phyloP scores from a whole-genome alignment of 148 eudicot genomes.

The Camellia sinensis region DNA sequence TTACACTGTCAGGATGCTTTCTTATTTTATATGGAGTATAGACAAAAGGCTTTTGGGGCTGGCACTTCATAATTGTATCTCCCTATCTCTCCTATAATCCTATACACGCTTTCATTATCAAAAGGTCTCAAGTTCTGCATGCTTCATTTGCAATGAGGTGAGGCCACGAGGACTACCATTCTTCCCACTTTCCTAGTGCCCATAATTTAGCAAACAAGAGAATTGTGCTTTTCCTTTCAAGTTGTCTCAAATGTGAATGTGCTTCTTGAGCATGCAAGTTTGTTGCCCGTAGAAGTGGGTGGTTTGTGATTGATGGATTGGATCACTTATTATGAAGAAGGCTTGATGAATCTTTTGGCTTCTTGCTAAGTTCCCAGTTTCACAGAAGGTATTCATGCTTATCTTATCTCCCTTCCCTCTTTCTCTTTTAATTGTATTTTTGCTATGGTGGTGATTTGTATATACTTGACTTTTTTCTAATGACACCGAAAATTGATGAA shows the following conservation, averaged over 20 bases:
- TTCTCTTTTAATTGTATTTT: neutral
- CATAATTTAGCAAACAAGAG: neutral
- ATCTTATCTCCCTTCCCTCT: neutral
- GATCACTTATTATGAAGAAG: neutral
- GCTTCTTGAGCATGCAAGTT: conserved; percentile 1
- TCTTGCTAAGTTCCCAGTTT: neutral
- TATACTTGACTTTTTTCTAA: neutral
- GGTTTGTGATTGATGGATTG: neutral
- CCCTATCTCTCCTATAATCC: no score
- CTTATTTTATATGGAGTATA: neutral
- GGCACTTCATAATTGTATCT: neutral
- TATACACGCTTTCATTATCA: neutral
- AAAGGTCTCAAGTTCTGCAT: conserved; percentile 1
- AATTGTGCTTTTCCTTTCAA: neutral
- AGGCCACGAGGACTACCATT: neutral
- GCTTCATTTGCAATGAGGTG: neutral
- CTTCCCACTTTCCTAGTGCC: neutral
- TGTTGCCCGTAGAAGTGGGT: neutral
- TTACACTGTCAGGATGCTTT: neutral
- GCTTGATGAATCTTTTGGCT: neutral
- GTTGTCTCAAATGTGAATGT: neutral
- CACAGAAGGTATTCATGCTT: neutral
- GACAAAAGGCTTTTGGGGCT: neutral
- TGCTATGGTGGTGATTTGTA: neutral
- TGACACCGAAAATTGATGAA: neutral